phyloP scores from a whole-genome alignment of 2,329 filamentous ascomycete genomes.

The Exserohilum rostratum region DNA sequence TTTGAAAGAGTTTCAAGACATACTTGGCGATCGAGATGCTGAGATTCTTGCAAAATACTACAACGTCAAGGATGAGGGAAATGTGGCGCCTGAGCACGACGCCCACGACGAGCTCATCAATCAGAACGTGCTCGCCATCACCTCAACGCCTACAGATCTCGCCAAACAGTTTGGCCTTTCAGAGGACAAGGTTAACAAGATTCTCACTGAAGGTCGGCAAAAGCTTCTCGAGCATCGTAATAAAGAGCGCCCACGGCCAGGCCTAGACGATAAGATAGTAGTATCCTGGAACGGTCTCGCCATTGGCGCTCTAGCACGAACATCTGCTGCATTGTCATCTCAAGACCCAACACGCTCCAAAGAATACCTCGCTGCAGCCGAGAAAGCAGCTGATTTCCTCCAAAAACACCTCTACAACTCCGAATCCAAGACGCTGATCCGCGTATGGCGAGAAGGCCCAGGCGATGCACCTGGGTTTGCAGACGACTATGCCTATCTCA shows the following conservation, averaged over 20 bases:
- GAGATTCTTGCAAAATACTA: slow-evolving; percentile 82
- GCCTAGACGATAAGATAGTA: slow-evolving; percentile 86
- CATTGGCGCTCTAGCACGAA: slow-evolving; percentile 79
- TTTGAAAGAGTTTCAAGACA: slow-evolving; percentile 78
- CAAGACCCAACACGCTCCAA: slow-evolving; percentile 64
- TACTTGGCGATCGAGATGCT: slow-evolving; percentile 72
- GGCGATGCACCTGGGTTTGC: slow-evolving; percentile 77
- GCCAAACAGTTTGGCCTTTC: slow-evolving; percentile 76
- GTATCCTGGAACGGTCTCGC: slow-evolving; percentile 88
- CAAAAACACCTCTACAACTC: slow-evolving; percentile 74
- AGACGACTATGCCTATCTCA: slow-evolving; percentile 92
- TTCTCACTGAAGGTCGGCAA: slow-evolving; percentile 69
- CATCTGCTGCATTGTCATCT: slow-evolving; percentile 69
- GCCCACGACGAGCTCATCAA: slow-evolving; percentile 93
- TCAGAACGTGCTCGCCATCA: slow-evolving; percentile 83
- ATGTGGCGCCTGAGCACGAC: slow-evolving; percentile 81
- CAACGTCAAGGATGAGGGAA: slow-evolving; percentile 82
- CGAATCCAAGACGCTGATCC: slow-evolving; percentile 66
- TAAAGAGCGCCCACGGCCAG: slow-evolving; percentile 74
- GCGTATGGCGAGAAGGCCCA: slow-evolving; percentile 73
- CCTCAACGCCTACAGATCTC: slow-evolving; percentile 70
- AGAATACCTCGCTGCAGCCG: slow-evolving; percentile 69
- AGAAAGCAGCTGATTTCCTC: slow-evolving; percentile 74
- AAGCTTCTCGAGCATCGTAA: slow-evolving; percentile 76
- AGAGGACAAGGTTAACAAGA: slow-evolving; percentile 69